These are phyloP conservation scores for Patellaria atrata DNA, from an alignment of 495 filamentous ascomycete species.

Conservation along the genomic window DNA sequence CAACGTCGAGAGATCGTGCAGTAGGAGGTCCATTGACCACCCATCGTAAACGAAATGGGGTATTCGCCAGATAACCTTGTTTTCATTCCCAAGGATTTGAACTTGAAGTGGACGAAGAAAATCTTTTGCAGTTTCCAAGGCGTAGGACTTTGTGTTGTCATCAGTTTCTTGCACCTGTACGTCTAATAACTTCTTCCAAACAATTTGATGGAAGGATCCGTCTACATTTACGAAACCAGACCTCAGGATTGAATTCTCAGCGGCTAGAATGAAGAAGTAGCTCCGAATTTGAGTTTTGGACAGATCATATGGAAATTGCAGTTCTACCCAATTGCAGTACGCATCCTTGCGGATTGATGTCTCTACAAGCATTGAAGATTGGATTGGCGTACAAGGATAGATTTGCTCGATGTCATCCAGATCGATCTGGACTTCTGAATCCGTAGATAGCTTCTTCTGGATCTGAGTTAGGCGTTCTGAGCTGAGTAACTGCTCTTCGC, in stretches of 20 bases:
- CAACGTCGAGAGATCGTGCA: conserved; percentile 43
- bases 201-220: conserved; percentile 42
- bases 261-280: conserved; percentile 34
- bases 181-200: conserved; percentile 38
- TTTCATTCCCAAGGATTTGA: conserved; percentile 28
- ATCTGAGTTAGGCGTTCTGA: background rate
- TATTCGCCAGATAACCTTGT: conserved; percentile 34
- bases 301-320: conserved; percentile 33
- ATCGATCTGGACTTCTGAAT: too few species aligned
- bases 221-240: conserved; percentile 46
- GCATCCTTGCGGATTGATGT: conserved; percentile 37
- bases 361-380: conserved; percentile 64
- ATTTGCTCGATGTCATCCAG: conserved; percentile 33
- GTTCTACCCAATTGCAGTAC: conserved; percentile 63
- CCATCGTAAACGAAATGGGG: conserved; percentile 76
- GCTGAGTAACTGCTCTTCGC: background rate
- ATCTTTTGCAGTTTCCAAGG: conserved; percentile 24
- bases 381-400: conserved; percentile 51
- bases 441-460: too few species aligned
- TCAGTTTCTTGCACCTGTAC: conserved; percentile 31
- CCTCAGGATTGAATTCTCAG: conserved; percentile 49
- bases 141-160: conserved; percentile 21
- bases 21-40: conserved; percentile 63
- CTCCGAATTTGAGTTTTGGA: conserved; percentile 24
- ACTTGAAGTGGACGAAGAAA: conserved; percentile 44